Base-by-base conservation (phyloP, 2,329 filamentous ascomycete species). In the Monascus ruber region DNA sequence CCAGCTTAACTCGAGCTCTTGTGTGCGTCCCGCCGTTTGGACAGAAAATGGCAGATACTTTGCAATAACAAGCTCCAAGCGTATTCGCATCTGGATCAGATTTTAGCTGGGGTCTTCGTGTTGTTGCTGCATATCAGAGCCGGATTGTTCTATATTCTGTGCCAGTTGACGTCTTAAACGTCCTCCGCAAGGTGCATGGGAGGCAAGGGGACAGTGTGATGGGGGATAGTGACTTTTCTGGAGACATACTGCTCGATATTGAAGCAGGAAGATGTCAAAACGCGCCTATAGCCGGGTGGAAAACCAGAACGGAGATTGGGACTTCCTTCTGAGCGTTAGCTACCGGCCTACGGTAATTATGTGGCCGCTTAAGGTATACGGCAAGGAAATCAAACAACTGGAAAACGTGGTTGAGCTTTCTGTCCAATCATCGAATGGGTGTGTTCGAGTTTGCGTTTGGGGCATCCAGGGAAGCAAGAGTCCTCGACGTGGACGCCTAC, bases 141-240 rank as follows among this genome's bases (percentile, higher is more conserved):
- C 50, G 56, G 26, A 48, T 83, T 25, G 69, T 78, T 38, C 60
- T 82, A 2, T 83, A 79, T 53, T 77, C 69, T 1, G 62, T 83
- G 1, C 77, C 79, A 0, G 56, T 69, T 0, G 77, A 81, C 53
- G 55, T 72, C 2, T 73, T 77, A 43, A 60, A 64, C 24, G 52
- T 61, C 10, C 53, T 63, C 24, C 49, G 53, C 26, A 58, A 50
- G 31, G 59, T 62, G 35, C 56, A 57, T 7, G 49, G 59, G 33
- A 44, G 44, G 2, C 58, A 62, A 43, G 46, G 45, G 0, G 51
- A 58, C 7, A 49, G 50, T 6, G 47, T 60, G 1, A 59, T 62
- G 52, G 60, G 56, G 1, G 52, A 59, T 31, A 56, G 55, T 29
- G 53, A 60, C 36, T 48, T 59, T 1, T 52, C 54, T 0, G 47